A percentile compares a stretch with the other conserved stretches of the same genome.
phyloP scores from a whole-genome alignment of 768 basidiomycete species.

The Cystobasidium onofrii region DNA sequence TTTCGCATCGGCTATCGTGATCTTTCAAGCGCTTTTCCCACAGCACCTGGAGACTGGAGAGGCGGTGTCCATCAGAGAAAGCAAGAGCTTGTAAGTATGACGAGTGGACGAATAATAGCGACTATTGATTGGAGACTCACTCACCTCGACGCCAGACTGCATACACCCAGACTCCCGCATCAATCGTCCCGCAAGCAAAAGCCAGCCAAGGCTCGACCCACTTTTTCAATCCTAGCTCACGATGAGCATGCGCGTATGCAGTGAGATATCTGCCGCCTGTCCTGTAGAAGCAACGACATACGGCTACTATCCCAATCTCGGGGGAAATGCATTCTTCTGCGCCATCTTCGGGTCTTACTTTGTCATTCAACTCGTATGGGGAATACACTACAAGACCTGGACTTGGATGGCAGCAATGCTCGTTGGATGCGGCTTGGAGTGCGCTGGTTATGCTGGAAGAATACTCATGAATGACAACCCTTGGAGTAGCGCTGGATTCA shows the following conservation, averaged over 20 bases:
- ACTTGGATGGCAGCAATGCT: slow-evolving; percentile 15
- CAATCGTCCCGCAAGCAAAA: too few relatives aligned
- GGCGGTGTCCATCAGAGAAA: too few relatives aligned
- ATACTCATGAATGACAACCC: slow-evolving; percentile 6
- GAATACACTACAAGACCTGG: slow-evolving; percentile 19
- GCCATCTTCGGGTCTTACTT: not conserved
- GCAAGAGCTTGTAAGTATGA: too few relatives aligned
- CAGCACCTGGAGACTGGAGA: too few relatives aligned
- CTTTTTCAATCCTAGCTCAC: not conserved
- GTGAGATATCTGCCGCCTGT: not conserved
- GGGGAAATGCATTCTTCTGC: slow-evolving; percentile 20
- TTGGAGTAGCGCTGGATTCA: not conserved
- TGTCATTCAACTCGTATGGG: slow-evolving; percentile 1
- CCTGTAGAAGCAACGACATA: slow-evolving; percentile 24
- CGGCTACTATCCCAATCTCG: slow-evolving; percentile 21
- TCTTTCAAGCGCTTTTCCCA: too few relatives aligned
- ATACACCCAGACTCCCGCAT: too few relatives aligned
- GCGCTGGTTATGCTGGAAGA: slow-evolving; percentile 9
- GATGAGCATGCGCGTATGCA: not conserved
- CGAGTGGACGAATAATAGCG: too few relatives aligned
- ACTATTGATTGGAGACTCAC: too few relatives aligned
- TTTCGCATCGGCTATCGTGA: too few relatives aligned
- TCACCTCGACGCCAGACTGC: too few relatives aligned
- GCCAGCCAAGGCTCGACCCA: too few relatives aligned
- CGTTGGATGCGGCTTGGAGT: not conserved